A percentile compares a stretch with the other conserved stretches of the same genome.
phyloP scores from a whole-genome alignment of 192 early-diverging fungal genomes.

The Lobosporangium transversale region DNA sequence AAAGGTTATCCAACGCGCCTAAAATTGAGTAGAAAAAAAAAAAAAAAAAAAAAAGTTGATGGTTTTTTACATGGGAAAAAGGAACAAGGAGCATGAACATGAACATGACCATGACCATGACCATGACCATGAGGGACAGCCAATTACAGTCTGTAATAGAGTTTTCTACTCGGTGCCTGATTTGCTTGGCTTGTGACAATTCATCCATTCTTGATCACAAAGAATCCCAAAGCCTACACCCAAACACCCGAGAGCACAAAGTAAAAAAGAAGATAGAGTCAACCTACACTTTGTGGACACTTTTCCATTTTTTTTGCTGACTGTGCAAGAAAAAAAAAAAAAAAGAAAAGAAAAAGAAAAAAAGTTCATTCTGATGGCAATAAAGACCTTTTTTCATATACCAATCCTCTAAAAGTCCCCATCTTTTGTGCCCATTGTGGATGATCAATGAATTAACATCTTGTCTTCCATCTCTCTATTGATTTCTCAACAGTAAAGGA shows the following conservation, averaged over 20 bases:
- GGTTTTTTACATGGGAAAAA: neutral
- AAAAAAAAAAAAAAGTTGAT: neutral
- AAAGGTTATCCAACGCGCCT: too few species aligned
- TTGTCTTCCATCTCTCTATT: too few species aligned
- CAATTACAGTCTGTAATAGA: neutral
- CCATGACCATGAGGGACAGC: neutral
- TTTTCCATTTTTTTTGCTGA: too few species aligned
- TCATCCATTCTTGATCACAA: neutral
- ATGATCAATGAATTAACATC: too few species aligned
- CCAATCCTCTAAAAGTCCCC: neutral
- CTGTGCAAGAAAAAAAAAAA: neutral
- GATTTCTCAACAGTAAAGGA: neutral
- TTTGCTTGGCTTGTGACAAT: conserved; percentile 20
- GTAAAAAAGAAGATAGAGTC: neutral
- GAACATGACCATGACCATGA: too few species aligned
- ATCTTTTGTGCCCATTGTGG: neutral
- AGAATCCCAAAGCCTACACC: conserved; percentile 1
- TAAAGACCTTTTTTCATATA: too few species aligned
- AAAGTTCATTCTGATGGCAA: neutral
- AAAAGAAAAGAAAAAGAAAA: neutral
- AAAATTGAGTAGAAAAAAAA: too few species aligned
- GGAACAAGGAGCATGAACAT: neutral
- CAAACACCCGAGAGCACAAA: neutral
- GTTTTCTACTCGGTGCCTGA: conserved; percentile 9
- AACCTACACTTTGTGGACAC: neutral